Evolutionary conservation across 345 rosid genomes (phyloP).

Genomic region (Salix suchowensis): DNA sequence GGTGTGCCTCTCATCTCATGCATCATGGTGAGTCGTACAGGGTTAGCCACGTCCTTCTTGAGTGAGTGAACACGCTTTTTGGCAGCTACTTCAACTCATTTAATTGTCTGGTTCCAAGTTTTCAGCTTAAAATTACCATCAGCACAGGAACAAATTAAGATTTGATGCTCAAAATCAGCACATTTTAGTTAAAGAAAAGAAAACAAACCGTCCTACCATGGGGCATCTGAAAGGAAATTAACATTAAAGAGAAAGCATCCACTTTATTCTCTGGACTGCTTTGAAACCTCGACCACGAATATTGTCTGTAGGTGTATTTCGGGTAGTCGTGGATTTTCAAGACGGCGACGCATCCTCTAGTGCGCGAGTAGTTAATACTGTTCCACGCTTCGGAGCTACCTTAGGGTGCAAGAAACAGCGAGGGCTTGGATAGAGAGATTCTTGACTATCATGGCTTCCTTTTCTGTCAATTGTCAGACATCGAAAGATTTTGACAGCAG

Average conservation of each 20-base stretch:
- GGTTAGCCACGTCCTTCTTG: neutral
- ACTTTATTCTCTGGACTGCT: neutral
- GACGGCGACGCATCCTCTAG: neutral
- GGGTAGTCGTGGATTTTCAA: neutral
- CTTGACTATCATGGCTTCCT: neutral
- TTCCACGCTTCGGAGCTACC: neutral
- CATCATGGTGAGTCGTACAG: slow-evolving; percentile 10
- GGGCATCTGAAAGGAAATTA: neutral
- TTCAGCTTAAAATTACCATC: too few species aligned
- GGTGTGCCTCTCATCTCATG: neutral
- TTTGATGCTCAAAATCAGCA: neutral
- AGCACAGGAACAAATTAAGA: too few species aligned
- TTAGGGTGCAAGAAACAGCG: neutral
- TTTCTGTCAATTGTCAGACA: neutral
- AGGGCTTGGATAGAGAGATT: neutral
- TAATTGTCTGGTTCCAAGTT: too few species aligned
- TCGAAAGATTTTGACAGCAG: neutral
- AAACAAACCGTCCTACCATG: neutral
- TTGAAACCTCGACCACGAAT: neutral
- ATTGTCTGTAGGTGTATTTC: neutral
- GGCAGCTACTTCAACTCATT: too few species aligned
- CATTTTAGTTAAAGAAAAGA: neutral
- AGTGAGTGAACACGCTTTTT: too few species aligned
- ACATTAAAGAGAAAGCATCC: neutral
- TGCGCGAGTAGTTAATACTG: neutral